Evolutionary conservation across 805 yeast genomes (phyloP).

Genomic region (Kurtzmaniella fragi): DNA sequence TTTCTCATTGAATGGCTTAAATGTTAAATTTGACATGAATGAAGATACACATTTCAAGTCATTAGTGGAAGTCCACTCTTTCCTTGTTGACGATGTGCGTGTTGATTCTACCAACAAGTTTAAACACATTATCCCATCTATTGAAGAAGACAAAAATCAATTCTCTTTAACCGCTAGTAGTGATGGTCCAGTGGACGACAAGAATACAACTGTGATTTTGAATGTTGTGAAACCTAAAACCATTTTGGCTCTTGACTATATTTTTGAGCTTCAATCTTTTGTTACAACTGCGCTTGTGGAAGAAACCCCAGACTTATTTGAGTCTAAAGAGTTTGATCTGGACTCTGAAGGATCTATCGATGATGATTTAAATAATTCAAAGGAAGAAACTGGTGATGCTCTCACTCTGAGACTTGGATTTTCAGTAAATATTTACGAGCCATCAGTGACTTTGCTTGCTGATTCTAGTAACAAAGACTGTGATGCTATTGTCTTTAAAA

Average conservation of each 20-base stretch:
- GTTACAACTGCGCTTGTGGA: slow-evolving; percentile 44
- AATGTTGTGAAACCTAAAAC: slow-evolving; percentile 77
- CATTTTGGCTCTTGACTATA: slow-evolving; percentile 79
- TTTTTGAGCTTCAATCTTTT: slow-evolving; percentile 70
- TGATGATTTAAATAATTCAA: neutral
- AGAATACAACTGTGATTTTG: slow-evolving; percentile 45
- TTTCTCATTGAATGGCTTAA: slow-evolving; percentile 53
- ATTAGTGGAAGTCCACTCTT: slow-evolving; percentile 61
- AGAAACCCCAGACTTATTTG: slow-evolving; percentile 8
- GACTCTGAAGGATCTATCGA: slow-evolving; percentile 7
- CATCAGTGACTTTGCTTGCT: slow-evolving; percentile 75
- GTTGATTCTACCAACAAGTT: slow-evolving; percentile 59
- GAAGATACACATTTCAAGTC: slow-evolving; percentile 54
- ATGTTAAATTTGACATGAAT: slow-evolving; percentile 45
- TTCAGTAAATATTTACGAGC: slow-evolving; percentile 66
- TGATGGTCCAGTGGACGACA: slow-evolving; percentile 31
- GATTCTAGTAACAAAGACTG: slow-evolving; percentile 65
- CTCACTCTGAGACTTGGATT: slow-evolving; percentile 34
- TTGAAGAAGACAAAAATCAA: slow-evolving; percentile 60
- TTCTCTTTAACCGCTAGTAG: slow-evolving; percentile 53
- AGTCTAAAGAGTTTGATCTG: slow-evolving; percentile 12
- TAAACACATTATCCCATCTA: slow-evolving; percentile 74
- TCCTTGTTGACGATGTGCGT: slow-evolving; percentile 75
- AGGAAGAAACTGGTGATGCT: slow-evolving; percentile 4
- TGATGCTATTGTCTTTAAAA: slow-evolving; percentile 86